Percentiles rank a stretch among this genome's conserved stretches.
Conservation (phyloP, 352 stramenopile species). For the Peronospora tabacina region DNA sequence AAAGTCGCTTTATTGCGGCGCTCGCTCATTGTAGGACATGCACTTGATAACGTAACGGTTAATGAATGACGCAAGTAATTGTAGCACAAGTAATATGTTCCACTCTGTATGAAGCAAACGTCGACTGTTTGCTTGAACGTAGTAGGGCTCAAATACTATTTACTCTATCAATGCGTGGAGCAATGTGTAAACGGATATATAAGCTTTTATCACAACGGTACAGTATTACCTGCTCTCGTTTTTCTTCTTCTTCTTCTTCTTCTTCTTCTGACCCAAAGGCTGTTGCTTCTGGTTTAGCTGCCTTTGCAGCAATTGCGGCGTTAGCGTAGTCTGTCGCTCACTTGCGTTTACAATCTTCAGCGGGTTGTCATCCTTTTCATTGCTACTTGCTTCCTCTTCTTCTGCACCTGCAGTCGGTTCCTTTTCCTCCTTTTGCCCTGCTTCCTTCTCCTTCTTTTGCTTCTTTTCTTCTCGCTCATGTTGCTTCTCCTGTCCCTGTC, state of each 20-base stretch:
- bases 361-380: neutral
- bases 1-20: conserved; percentile 74
- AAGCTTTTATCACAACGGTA: conserved; percentile 11
- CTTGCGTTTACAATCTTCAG: neutral
- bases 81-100: too few relatives aligned
- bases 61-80: too few relatives aligned
- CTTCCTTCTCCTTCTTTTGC: conserved; percentile 31
- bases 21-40: conserved; percentile 56
- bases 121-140: too few relatives aligned
- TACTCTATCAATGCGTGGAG: too few relatives aligned
- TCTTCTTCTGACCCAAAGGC: conserved; percentile 8
- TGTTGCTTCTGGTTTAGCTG: conserved; percentile 10
- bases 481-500: conserved; percentile 42
- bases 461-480: conserved; percentile 33
- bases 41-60: too few relatives aligned
- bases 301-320: conserved; percentile 3
- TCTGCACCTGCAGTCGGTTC: neutral
- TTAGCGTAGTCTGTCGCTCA: neutral
- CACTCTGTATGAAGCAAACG: too few relatives aligned
- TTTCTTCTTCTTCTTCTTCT: too few relatives aligned
- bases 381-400: neutral
- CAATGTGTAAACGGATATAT: too few relatives aligned
- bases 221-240: conserved; percentile 9
- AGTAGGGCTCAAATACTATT: too few relatives aligned
- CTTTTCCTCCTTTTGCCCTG: conserved; percentile 2